phyloP scores from a whole-genome alignment of 106 monocot species.

The Dendrobium nobile region DNA sequence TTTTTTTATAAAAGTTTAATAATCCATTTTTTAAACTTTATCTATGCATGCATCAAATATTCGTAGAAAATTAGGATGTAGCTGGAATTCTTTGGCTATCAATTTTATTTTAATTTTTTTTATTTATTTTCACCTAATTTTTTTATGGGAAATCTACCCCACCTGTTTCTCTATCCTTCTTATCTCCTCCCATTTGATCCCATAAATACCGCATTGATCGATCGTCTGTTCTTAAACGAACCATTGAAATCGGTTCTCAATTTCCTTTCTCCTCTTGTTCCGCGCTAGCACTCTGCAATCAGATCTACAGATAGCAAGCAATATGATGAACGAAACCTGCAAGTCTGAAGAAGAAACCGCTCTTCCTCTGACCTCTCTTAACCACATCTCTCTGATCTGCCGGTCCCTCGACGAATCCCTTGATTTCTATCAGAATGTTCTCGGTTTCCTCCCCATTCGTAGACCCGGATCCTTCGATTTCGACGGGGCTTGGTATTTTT shows the following conservation, averaged over 20 bases:
- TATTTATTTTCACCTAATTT: too few species aligned
- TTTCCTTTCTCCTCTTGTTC: background rate
- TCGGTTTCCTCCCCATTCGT: conserved; percentile 71
- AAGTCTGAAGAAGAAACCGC: conserved; percentile 2
- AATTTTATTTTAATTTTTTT: too few species aligned
- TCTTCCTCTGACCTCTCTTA: conserved; percentile 67
- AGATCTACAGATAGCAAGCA: background rate
- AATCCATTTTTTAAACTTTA: too few species aligned
- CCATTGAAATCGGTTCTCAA: background rate
- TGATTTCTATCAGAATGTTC: conserved; percentile 74
- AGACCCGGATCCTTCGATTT: conserved; percentile 85
- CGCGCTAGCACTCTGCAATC: background rate
- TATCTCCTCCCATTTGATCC: background rate
- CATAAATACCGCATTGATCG: background rate
- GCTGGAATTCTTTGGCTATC: too few species aligned
- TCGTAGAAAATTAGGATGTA: too few species aligned
- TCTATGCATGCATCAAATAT: too few species aligned
- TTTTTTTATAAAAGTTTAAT: too few species aligned
- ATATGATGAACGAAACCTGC: background rate
- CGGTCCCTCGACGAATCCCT: conserved; percentile 56
- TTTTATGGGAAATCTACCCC: too few species aligned
- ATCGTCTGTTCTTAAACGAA: background rate
- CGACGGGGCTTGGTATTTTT: conserved; percentile 69
- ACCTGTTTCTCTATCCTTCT: too few species aligned
- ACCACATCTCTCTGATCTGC: conserved; percentile 78